Evolutionary conservation across 768 basidiomycete genomes (phyloP).

Genomic region (Guyanaporus albipodus): DNA sequence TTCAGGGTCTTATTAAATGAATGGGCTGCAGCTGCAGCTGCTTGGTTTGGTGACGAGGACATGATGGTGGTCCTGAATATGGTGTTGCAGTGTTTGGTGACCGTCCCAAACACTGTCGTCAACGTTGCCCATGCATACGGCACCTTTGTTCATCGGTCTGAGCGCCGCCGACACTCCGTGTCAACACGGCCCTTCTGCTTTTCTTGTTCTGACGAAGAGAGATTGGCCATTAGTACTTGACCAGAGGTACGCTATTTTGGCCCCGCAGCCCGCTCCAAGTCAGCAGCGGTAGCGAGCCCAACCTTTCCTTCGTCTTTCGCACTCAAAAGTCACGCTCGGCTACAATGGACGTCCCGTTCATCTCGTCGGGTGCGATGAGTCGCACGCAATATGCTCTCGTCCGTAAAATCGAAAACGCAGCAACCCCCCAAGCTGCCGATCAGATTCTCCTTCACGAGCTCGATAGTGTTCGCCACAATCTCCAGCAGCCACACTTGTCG

Average conservation of each 20-base stretch:
- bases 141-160: neutral
- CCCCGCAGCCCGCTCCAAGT: neutral
- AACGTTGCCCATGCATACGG: constrained; percentile 5
- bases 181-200: neutral
- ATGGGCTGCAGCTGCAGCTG: constrained; percentile 48
- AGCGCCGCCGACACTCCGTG: neutral
- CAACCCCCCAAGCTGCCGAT: constrained; percentile 56
- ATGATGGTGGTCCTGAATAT: constrained; percentile 10
- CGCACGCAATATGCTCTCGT: constrained; percentile 75
- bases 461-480: constrained; percentile 47
- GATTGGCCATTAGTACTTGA: constrained; percentile 7
- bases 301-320: neutral
- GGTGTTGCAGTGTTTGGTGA: too few relatives aligned
- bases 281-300: neutral
- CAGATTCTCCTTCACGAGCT: constrained; percentile 58
- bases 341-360: constrained; percentile 75
- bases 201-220: neutral
- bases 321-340: neutral
- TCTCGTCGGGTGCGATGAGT: constrained; percentile 73
- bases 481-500: constrained; percentile 48
- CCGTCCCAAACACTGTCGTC: too few relatives aligned
- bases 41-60: constrained; percentile 23
- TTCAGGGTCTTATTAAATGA: constrained; percentile 80
- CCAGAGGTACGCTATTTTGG: constrained; percentile 16
- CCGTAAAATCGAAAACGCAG: constrained; percentile 62